Conservation (phyloP, 2,329 filamentous ascomycete species). For the Fusarium vanettenii region DNA sequence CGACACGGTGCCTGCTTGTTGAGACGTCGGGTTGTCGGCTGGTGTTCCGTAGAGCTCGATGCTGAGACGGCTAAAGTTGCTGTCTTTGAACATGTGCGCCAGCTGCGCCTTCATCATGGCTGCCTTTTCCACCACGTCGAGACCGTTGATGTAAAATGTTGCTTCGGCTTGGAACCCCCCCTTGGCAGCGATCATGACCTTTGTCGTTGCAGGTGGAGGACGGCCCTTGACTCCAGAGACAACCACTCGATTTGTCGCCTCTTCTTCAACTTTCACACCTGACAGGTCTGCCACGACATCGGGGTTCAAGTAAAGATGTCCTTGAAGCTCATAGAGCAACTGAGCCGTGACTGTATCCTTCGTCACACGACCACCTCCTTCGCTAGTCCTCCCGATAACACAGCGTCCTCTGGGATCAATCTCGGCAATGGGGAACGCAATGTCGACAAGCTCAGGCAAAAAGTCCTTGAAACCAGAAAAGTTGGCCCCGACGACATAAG, state of each 20-base stretch:
- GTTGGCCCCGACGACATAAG: conserved; percentile 66
- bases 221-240: conserved; percentile 46
- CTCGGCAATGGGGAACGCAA: conserved; percentile 54
- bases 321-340: conserved; percentile 59
- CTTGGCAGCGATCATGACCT: conserved; percentile 56
- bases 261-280: conserved; percentile 58
- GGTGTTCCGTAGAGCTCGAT: conserved; percentile 52
- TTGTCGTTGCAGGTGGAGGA: conserved; percentile 47
- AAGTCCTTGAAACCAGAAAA: conserved; percentile 60
- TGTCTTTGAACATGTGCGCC: conserved; percentile 46
- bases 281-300: conserved; percentile 56
- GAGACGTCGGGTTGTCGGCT: conserved; percentile 54
- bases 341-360: conserved; percentile 51
- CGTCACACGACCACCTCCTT: conserved; percentile 52
- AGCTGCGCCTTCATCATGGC: conserved; percentile 56
- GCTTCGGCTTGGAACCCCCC: conserved; percentile 59
- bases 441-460: conserved; percentile 43
- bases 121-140: conserved; percentile 57
- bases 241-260: conserved; percentile 44
- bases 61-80: conserved; percentile 51
- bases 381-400: conserved; percentile 50
- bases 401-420: conserved; percentile 47
- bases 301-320: conserved; percentile 56
- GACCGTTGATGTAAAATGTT: conserved; percentile 56
- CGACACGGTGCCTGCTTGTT: conserved; percentile 61